These are phyloP conservation scores for Leishmania lainsoni DNA, from an alignment of 208 protist genomes.

Conservation along the genomic window DNA sequence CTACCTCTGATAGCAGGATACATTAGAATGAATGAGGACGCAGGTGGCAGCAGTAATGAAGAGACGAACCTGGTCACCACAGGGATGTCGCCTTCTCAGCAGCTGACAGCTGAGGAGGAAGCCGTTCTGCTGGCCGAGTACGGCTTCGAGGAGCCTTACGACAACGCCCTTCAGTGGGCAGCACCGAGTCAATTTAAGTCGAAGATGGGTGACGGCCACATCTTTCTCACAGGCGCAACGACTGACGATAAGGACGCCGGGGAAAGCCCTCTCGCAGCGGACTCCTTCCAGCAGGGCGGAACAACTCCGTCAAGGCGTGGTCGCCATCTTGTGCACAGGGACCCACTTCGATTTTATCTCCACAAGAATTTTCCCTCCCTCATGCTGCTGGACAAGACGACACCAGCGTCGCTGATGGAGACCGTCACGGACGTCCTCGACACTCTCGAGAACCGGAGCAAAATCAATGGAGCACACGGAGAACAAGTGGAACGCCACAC, in stretches of 20 bases:
- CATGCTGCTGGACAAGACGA: background rate
- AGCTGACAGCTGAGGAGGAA: conserved; percentile 60
- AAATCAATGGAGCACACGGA: background rate
- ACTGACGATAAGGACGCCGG: conserved; percentile 21
- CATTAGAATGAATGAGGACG: conserved; percentile 21
- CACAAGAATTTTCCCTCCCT: conserved; percentile 9
- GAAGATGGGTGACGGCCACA: conserved; percentile 49
- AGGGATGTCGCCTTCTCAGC: background rate
- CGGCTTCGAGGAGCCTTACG: conserved; percentile 55
- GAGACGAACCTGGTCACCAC: background rate
- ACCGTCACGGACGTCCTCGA: background rate
- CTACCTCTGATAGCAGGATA: background rate
- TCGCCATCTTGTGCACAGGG: background rate
- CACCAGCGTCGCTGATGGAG: background rate
- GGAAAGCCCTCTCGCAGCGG: background rate
- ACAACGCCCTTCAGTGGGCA: conserved; percentile 44
- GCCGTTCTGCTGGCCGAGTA: conserved; percentile 75
- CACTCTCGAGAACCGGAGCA: background rate
- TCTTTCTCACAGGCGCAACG: conserved; percentile 75
- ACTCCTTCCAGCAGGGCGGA: background rate
- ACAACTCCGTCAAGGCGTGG: background rate
- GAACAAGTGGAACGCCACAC: background rate
- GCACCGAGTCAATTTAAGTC: conserved; percentile 61
- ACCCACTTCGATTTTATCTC: conserved; percentile 14
- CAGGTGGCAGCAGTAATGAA: background rate